Evolutionary conservation across 495 filamentous ascomycete genomes (phyloP).

Genomic region (Hypoxylon subgilvum): DNA sequence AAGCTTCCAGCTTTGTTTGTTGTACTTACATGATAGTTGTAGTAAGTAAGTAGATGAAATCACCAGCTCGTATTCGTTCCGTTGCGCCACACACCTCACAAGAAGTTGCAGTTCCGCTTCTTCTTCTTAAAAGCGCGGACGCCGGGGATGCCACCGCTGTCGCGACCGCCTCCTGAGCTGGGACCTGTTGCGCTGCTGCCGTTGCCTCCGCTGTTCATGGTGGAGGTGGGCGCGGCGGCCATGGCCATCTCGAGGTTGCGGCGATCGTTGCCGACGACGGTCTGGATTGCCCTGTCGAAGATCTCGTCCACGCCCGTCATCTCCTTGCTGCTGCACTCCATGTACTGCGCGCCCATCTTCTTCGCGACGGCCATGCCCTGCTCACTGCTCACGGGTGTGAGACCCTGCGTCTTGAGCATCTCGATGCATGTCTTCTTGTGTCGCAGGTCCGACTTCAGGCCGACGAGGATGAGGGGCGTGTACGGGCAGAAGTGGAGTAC

Average conservation of each 20-base stretch:
- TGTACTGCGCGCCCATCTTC: constrained; percentile 92
- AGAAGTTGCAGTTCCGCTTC: constrained; percentile 74
- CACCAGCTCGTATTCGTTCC: no score
- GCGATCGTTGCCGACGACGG: constrained; percentile 74
- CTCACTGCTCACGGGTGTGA: constrained; percentile 89
- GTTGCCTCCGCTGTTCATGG: constrained; percentile 8
- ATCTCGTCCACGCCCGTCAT: constrained; percentile 95
- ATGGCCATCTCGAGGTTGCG: constrained; percentile 52
- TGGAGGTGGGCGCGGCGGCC: constrained; percentile 42
- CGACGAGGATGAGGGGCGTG: constrained; percentile 92
- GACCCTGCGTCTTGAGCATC: constrained; percentile 94
- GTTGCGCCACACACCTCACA: constrained; percentile 63
- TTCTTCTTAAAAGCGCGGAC: constrained; percentile 55
- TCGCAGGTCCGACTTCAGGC: constrained; percentile 95
- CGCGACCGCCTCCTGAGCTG: constrained; percentile 21
- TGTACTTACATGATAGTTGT: no score
- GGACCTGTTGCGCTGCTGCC: not conserved
- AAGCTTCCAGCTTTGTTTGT: not conserved
- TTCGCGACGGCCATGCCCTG: constrained; percentile 86
- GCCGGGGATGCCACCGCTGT: constrained; percentile 41
- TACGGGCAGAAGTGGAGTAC: constrained; percentile 98
- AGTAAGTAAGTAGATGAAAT: no score
- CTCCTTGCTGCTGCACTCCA: constrained; percentile 98
- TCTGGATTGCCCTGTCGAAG: constrained; percentile 86
- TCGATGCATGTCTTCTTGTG: constrained; percentile 94